Percentiles rank a stretch among this genome's conserved stretches.
These are phyloP conservation scores for Cutaneotrichosporon cyanovorans DNA, from an alignment of 1,284 basidiomycete species.

Conservation along the genomic window DNA sequence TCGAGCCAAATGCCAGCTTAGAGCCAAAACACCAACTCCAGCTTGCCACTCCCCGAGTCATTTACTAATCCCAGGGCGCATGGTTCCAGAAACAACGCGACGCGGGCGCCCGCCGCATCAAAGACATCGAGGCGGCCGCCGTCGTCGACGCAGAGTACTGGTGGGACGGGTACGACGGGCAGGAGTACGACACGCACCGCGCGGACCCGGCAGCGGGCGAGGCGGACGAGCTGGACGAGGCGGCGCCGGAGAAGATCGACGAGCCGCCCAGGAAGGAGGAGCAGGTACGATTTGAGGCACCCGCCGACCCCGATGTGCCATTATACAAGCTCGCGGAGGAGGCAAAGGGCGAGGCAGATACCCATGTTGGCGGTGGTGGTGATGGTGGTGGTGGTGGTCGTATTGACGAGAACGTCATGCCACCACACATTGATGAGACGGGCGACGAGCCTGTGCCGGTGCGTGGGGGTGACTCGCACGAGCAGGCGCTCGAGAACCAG, in stretches of 20 bases:
- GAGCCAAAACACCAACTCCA: too few species aligned
- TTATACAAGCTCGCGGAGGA: too few species aligned
- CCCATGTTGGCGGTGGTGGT: too few species aligned
- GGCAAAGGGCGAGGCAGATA: too few species aligned
- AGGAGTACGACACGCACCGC: background rate
- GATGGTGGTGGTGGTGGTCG: too few species aligned
- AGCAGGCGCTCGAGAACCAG: too few species aligned
- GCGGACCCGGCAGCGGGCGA: background rate
- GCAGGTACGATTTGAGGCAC: background rate
- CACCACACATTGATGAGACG: too few species aligned
- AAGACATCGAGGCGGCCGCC: background rate
- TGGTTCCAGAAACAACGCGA: slow-evolving; percentile 41
- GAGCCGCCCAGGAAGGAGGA: background rate
- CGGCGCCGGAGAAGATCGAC: background rate
- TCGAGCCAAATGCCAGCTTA: too few species aligned
- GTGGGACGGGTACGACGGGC: background rate
- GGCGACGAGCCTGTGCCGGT: too few species aligned
- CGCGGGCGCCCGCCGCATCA: slow-evolving; percentile 23
- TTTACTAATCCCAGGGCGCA: slow-evolving; percentile 31
- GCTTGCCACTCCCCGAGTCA: background rate
- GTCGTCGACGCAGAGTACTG: background rate
- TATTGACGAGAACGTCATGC: too few species aligned
- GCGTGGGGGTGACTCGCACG: too few species aligned
- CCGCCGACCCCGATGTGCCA: too few species aligned
- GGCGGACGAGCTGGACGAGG: background rate